Evolutionary conservation across 495 filamentous ascomycete species (phyloP), one percentile per base, ranked within the genome.

Genomic region (Hypoxylon fragiforme): DNA sequence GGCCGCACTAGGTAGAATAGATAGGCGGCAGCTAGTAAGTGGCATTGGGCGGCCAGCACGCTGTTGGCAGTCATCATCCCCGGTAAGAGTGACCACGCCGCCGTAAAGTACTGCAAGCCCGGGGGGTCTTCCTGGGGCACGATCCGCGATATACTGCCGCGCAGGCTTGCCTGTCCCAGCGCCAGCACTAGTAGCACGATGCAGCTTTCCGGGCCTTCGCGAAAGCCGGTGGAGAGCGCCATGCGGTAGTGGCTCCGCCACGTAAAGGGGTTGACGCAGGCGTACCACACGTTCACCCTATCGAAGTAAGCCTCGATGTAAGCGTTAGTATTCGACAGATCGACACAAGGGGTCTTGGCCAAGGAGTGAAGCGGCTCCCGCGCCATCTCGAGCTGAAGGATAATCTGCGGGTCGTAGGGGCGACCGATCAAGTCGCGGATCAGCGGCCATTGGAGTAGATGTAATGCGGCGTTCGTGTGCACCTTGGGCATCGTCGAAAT

Each of bases 401-500:
- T 75, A 30, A 87, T 87, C 61, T 89, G 84, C 4, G 89, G 87
- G 64, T 89, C 86, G 66, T 90, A 91, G 6, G 85, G 85, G 31
- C 83, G 77, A 18, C 84, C 85, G 16, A 92, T 84, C 35, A 92
- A 71, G 63, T 89, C 86, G 26, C 85, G 81, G 53, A 92, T 90
- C 50, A 89, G 70, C 12, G 89, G 89, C 86, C 86, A 90, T 63
- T 91, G 86, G 2, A 92, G 76, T 18, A 91, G 78, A 70, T 91
- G 82, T 26, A 92, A 67, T 1, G 88, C 86, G 19, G 88, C 86
- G 43, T 88, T 91, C 0, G 87, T 90, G 69, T 92, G 89, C 18
- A 85, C 74, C 64, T 89, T 90, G 30, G 88, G 88, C 86, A 92
- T 91, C 24, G 86, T 90, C 2, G 86, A 90, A 50, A 91, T 89